Evolutionary conservation across 352 stramenopile species (phyloP), one percentile per base, ranked within the genome.

Genomic region (Globisporangium barbulae): DNA sequence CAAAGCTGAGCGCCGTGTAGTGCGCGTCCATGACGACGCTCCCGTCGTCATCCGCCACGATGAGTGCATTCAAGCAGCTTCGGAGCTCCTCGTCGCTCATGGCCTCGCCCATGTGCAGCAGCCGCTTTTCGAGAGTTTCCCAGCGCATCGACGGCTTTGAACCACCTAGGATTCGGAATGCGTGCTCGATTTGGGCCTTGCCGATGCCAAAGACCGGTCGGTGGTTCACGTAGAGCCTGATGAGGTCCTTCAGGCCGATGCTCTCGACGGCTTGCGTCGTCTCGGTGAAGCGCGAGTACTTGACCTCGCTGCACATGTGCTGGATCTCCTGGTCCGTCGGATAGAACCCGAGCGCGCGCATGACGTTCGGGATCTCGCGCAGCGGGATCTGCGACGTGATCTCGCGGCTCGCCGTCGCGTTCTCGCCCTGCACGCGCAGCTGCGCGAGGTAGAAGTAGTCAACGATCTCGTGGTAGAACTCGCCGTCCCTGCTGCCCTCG

Each of bases 391-490:
- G 53, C 19, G 80, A 65, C 35, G 82, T 84, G 56, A 93, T 89
- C 50, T 85, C 72, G 3, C 94, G 78, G 25, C 74, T 72, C 10
- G 73, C 67, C 17, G 88, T 97, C 10, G 88, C 83, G 62, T 93
- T 83, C 59, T 98, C 94, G 22, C 94, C 93, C 55, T 97, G 90
- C 39, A 91, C 79, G 19, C 94, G 85, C 17, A 98, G 78, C 68
- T 98, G 89, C 3, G 86, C 86, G 61, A 97, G 93, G 70, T 97
- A 98, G 69, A 98, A 98, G 73, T 97, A 98, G 67, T 98, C 91
- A 35, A 98, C 85, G 15, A 98, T 91, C 44, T 98, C 90, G 53
- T 97, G 70, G 71, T 93, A 95, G 58, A 98, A 90, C 28, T 75
- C 79, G 0, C 93, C 92, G 6, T 90, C 73, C 2, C 64, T 61